Base-by-base conservation (phyloP, 139 green algal genomes). In the Auxenochlorella protothecoides region DNA sequence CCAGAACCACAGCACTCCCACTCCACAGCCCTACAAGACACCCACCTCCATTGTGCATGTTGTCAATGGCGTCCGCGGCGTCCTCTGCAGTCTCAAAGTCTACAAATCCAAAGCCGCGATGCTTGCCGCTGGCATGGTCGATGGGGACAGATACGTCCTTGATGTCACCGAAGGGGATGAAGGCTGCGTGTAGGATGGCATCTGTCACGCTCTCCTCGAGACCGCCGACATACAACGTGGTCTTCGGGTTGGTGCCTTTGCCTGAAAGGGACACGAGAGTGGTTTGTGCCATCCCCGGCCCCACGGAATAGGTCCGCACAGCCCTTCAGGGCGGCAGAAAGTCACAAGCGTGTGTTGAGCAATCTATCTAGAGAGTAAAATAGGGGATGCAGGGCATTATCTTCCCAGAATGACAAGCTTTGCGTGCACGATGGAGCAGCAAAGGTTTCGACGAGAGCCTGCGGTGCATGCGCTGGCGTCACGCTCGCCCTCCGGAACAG, bases 81-180 rank as follows among this genome's bases (percentile, higher is more conserved):
- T 98, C 94, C 13, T 97, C 92, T 55, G 86, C 87, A 12, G 87
- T 79, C 69, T 96, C 89, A 73, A 89, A 97, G 77, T 97, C 91
- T 0, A 99, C 87, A 68, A 99, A 98, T 13, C 91, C 94, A 82
- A 99, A 99, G 55, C 93, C 89, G 5, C 90, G 75, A 77, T 96
- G 84, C 74, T 87, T 89, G 8, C 91, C 86, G 0, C 80, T 92
- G 3, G 88, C 84, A 68, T 97, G 85, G 70, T 98, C 93, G 54
- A 98, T 69, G 2, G 93, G 93, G 5, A 97, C 91, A 63, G 91
- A 92, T 5, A 97, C 87, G 71, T 98, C 93, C 78, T 97, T 97
- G 65, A 99, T 86, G 14, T 97, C 92, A 0, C 94, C 94, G 83
- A 98, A 99, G 0, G 94, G 93, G 27, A 99, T 85, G 80, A 98